These are phyloP conservation scores for Fremontodendron californicum DNA, from an alignment of 345 rosid genomes.

Conservation along the genomic window DNA sequence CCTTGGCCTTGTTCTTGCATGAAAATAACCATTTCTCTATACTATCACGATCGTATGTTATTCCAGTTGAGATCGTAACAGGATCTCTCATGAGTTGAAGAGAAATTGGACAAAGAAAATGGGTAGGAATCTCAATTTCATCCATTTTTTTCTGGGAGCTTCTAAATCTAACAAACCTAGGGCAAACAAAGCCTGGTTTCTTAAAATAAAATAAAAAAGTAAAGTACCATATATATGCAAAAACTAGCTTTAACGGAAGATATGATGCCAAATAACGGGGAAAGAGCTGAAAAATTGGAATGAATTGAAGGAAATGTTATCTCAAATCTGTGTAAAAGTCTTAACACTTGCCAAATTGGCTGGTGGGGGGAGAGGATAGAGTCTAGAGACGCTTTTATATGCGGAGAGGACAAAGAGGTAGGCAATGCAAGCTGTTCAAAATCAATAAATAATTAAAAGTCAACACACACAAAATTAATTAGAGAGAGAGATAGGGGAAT, in stretches of 20 bases:
- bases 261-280: neutral
- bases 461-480: constrained; percentile 30
- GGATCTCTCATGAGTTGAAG: constrained; percentile 69
- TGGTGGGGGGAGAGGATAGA: neutral
- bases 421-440: neutral
- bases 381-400: neutral
- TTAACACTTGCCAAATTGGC: neutral
- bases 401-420: neutral
- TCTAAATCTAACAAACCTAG: neutral
- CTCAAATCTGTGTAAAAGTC: neutral
- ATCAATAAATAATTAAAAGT: constrained; percentile 16
- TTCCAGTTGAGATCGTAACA: constrained; percentile 53
- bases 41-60: constrained; percentile 53
- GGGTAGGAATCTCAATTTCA: constrained; percentile 38
- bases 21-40: constrained; percentile 55
- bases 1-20: constrained; percentile 29
- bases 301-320: neutral
- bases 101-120: constrained; percentile 65
- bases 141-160: constrained; percentile 25
- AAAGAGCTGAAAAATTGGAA: neutral
- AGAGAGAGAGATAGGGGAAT: neutral
- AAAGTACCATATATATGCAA: neutral
- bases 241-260: neutral
- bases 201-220: neutral
- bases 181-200: neutral